These are phyloP conservation scores for Moniliophthora roreri DNA, from an alignment of 1,284 basidiomycete species.

Conservation along the genomic window DNA sequence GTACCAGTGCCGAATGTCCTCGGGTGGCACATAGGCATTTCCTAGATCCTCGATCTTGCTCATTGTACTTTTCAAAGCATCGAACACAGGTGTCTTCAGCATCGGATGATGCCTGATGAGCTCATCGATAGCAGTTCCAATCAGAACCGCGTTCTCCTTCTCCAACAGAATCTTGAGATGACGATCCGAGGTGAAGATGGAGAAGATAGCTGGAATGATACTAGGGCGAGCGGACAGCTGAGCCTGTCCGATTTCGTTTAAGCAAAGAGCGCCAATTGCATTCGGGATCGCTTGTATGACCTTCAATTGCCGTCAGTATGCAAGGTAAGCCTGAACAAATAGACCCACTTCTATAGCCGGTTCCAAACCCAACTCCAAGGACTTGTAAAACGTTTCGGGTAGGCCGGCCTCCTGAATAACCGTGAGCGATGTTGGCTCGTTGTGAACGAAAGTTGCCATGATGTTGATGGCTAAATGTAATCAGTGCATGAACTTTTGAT, in stretches of 20 bases:
- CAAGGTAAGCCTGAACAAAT: background rate
- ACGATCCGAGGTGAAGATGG: constrained; percentile 82
- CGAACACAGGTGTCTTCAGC: constrained; percentile 80
- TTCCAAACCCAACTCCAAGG: constrained; percentile 85
- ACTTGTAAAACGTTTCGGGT: constrained; percentile 87
- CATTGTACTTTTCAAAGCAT: constrained; percentile 70
- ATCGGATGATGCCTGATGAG: constrained; percentile 95
- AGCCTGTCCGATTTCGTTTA: constrained; percentile 89
- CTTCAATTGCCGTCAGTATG: constrained; percentile 35
- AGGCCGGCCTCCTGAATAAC: constrained; percentile 92
- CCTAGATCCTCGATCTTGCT: constrained; percentile 75
- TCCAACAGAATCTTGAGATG: constrained; percentile 89
- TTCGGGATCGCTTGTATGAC: constrained; percentile 92
- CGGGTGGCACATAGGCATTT: constrained; percentile 52
- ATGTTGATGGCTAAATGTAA: constrained; percentile 81
- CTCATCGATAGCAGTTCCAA: constrained; percentile 93
- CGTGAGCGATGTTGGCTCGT: constrained; percentile 93
- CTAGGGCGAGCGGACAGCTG: constrained; percentile 76
- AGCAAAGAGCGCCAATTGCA: constrained; percentile 94
- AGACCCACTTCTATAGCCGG: constrained; percentile 77
- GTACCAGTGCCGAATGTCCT: constrained; percentile 68
- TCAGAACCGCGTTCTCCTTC: constrained; percentile 88
- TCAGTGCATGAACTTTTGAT: constrained; percentile 4
- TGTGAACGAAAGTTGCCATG: constrained; percentile 98
- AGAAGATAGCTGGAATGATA: constrained; percentile 84